These are phyloP conservation scores for Clavispora vitiphila DNA, from an alignment of 805 yeast species.

Conservation along the genomic window DNA sequence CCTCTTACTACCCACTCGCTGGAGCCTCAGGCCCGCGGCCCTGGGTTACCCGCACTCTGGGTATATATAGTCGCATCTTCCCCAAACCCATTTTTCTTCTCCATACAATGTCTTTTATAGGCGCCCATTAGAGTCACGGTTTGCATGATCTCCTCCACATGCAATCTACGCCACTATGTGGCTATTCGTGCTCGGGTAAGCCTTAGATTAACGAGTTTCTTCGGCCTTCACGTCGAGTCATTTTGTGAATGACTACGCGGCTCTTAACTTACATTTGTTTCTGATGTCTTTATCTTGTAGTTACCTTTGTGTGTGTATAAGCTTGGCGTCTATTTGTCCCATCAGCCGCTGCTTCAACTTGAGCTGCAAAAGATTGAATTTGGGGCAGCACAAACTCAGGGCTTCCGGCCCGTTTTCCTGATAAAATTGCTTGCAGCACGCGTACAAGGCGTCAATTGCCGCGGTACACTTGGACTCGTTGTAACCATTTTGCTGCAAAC, in stretches of 20 bases:
- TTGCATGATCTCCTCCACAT: conserved; percentile 45
- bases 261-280: conserved; percentile 57
- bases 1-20: too few species aligned
- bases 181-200: conserved; percentile 89
- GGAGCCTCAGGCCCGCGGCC: not conserved
- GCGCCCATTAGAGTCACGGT: conserved; percentile 84
- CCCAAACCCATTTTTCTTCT: conserved; percentile 17
- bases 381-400: conserved; percentile 74
- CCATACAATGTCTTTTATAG: conserved; percentile 49
- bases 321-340: conserved; percentile 56
- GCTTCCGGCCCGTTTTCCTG: conserved; percentile 52
- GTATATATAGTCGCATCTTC: conserved; percentile 7
- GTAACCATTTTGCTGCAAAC: conserved; percentile 57
- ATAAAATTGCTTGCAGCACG: conserved; percentile 70
- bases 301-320: conserved; percentile 18
- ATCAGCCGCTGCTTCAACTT: conserved; percentile 61
- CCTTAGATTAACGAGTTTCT: conserved; percentile 66
- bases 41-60: conserved; percentile 18
- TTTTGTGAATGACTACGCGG: conserved; percentile 55
- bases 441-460: conserved; percentile 64
- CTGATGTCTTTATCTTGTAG: not conserved
- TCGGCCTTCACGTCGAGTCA: conserved; percentile 58
- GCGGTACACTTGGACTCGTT: conserved; percentile 72
- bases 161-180: conserved; percentile 42
- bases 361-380: conserved; percentile 52